Evolutionary conservation across 2,329 filamentous ascomycete genomes (phyloP), one percentile per base, ranked within the genome.

Genomic region (Curvularia eragrostidis): DNA sequence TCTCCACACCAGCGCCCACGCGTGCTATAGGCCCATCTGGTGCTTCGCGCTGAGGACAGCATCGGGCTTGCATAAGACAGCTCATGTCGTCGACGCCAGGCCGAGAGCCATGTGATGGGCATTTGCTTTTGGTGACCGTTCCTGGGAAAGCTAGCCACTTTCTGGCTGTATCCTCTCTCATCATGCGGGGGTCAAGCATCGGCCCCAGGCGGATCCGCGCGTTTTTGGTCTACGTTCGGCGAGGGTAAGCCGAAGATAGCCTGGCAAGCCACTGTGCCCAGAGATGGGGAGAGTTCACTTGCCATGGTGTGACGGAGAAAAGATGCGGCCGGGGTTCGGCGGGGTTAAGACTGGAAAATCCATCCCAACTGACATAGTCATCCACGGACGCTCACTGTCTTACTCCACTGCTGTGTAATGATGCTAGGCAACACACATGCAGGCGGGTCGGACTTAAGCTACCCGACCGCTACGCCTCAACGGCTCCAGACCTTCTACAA

Each of bases 201-300:
- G 48, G 54, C 50, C 55, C 49, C 49, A 58, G 60, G 60, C 64
- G 56, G 53, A 60, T 62, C 56, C 59, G 58, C 54, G 38, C 52
- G 10, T 23, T 48, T 48, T 28, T 23, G 34, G 48, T 52, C 46
- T 56, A 48, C 56, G 42, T 52, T 38, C 39, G 39, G 53, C 38
- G 42, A 56, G 39, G 46, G 54, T 70, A 69, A 73, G 71, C 71
- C 70, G 70, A 70, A 66, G 67, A 60, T 73, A 72, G 65, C 71
- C 70, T 65, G 54, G 50, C n/a, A 39, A 24, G 46, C 19, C 15
- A 34, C 39, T 21, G 39, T 52, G 54, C 52, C 30, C 26, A 10
- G 26, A 19, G 43, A 59, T 39, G 28, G 34, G 30, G 49, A 32
- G 36, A 48, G 46, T 47, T 59, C 47, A 42, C 56, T 18, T 52